phyloP scores from a whole-genome alignment of 2,329 filamentous ascomycete genomes.

The Sclerotinia spermophila region DNA sequence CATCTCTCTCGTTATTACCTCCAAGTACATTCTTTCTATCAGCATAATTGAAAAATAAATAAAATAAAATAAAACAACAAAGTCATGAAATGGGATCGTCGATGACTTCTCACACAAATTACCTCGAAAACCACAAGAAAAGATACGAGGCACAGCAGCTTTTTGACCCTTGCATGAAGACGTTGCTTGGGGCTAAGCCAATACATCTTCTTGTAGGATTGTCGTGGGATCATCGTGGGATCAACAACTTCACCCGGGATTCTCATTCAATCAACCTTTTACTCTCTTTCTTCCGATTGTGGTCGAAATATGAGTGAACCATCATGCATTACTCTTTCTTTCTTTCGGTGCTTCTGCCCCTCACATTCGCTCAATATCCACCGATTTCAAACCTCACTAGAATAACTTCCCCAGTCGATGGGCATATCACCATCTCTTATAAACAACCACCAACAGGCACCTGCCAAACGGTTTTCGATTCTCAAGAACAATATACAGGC shows the following conservation, averaged over 20 bases:
- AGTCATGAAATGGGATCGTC: neutral
- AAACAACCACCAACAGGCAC: conserved; percentile 57
- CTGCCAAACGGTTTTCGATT: conserved; percentile 61
- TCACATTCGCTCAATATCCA: conserved; percentile 38
- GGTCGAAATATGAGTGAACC: conserved; percentile 31
- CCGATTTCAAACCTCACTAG: conserved; percentile 48
- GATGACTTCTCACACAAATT: neutral
- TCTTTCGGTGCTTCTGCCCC: conserved; percentile 25
- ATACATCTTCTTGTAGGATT: conserved; percentile 3
- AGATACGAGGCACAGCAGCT: conserved; percentile 2
- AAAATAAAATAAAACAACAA: neutral
- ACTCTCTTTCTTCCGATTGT: conserved; percentile 19
- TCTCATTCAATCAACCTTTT: neutral
- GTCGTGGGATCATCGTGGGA: conserved; percentile 1
- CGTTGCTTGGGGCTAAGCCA: conserved; percentile 1
- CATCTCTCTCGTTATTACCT: neutral
- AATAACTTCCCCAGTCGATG: conserved; percentile 59
- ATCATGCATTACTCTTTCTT: conserved; percentile 32
- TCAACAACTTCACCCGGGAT: conserved; percentile 5
- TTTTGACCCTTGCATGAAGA: conserved; percentile 10
- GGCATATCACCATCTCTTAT: conserved; percentile 64
- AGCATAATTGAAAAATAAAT: neutral
- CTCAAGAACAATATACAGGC: conserved; percentile 67
- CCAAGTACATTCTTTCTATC: neutral
- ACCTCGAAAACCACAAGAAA: neutral